Evolutionary conservation across 331 rosid genomes (phyloP), one percentile per base, ranked within the genome.

Genomic region (Acacia concinna): DNA sequence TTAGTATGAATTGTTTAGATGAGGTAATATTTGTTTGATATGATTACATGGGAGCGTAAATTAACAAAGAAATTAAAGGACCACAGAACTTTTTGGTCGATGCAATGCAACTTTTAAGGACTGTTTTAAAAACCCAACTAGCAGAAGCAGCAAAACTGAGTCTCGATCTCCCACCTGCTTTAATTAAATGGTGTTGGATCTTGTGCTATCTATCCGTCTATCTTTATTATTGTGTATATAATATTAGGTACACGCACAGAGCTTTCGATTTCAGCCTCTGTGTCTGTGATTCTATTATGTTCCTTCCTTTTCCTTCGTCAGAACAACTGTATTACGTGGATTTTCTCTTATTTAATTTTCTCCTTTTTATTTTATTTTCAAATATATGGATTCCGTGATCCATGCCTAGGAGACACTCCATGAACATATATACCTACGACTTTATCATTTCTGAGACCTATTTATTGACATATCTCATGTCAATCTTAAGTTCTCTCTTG

Each of bases 101-200:
- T 54, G 32, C n/a, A n/a, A 75, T 84, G 68, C 28, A 37, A 81
- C 79, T 64, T 78, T 79, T 64, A 81, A 79, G 68, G 82, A 68
- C 27, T 44, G 28, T 70, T 25, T 78, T 35, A 8, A 57, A 78
- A 77, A 31, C 75, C 70, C 81, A 77, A 81, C 62, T 78, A 38
- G 74, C 23, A 41, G 56, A 13, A 83, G 71, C 66, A 62, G 18
- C 18, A 59, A 27, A 25, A 83, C 78, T 75, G 87, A 62, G 68
- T 31, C 40, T 30, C n/a, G n/a, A n/a, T n/a, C 2, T 23, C 47
- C 75, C 43, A 56, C 63, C 80, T 78, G 57, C 85, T 83, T 90
- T 85, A 87, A 87, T 80, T 69, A 60, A 68, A 38, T 67, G 72
- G 14, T 85, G 85, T 90, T 90, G 96, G 92, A 92, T 90, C 93